These are phyloP conservation scores for Debaryomycetaceae sp. DNA, from an alignment of 1,139 yeast genomes.

Conservation along the genomic window DNA sequence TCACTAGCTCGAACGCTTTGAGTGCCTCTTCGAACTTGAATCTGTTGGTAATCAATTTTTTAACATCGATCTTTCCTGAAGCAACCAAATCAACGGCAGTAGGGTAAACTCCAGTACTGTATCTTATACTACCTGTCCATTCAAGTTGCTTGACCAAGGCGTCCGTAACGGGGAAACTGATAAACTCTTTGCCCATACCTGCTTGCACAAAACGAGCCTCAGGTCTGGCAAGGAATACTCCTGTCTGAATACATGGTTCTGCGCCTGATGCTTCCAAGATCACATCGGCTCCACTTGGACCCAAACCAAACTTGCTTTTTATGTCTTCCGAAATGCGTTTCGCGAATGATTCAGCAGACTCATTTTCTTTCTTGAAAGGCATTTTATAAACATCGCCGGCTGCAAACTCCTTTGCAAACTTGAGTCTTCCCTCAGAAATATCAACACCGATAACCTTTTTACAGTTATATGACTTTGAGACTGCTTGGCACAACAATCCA, in stretches of 20 bases:
- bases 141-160: slow-evolving; percentile 61
- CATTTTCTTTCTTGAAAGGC: neutral
- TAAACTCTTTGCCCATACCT: slow-evolving; percentile 62
- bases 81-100: slow-evolving; percentile 57
- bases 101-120: slow-evolving; percentile 63
- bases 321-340: slow-evolving; percentile 7
- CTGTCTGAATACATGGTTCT: slow-evolving; percentile 60
- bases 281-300: slow-evolving; percentile 31
- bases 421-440: slow-evolving; percentile 24
- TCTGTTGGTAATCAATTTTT: slow-evolving; percentile 63
- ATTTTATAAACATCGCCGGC: slow-evolving; percentile 13
- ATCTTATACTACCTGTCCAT: slow-evolving; percentile 66
- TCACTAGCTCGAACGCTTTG: slow-evolving; percentile 67
- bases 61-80: slow-evolving; percentile 32
- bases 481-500: slow-evolving; percentile 26
- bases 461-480: slow-evolving; percentile 29
- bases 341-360: slow-evolving; percentile 1
- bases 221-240: slow-evolving; percentile 49
- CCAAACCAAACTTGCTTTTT: slow-evolving; percentile 7
- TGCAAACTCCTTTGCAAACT: slow-evolving; percentile 23
- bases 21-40: slow-evolving; percentile 65
- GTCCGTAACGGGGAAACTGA: slow-evolving; percentile 64
- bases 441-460: slow-evolving; percentile 28
- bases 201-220: slow-evolving; percentile 66
- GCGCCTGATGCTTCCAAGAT: slow-evolving; percentile 70